Percentiles rank a stretch among this genome's conserved stretches.
Conservation (phyloP, 345 rosid genomes). For the Brassica carinata region DNA sequence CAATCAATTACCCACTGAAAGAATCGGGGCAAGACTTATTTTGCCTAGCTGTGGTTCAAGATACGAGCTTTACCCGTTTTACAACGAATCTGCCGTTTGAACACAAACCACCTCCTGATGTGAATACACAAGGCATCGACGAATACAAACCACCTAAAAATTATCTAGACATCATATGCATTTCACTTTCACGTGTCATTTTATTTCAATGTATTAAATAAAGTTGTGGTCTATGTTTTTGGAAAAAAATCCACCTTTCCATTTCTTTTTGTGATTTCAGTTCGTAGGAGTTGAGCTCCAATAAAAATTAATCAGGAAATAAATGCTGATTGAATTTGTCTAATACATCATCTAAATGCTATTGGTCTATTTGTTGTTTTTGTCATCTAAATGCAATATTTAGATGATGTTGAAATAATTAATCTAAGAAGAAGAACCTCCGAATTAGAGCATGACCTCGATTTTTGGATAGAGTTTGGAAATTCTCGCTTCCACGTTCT, state of each 20-base stretch:
- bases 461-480: too few relatives aligned
- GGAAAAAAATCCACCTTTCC: not conserved
- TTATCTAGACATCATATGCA: not conserved
- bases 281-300: not conserved
- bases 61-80: not conserved
- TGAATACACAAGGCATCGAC: not conserved
- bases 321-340: too few relatives aligned
- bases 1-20: not conserved
- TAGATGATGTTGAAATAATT: too few relatives aligned
- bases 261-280: not conserved
- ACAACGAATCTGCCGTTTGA: not conserved
- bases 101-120: not conserved
- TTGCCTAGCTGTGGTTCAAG: not conserved
- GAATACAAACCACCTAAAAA: not conserved
- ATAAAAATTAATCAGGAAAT: not conserved
- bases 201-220: not conserved
- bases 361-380: too few relatives aligned
- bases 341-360: too few relatives aligned
- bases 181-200: not conserved
- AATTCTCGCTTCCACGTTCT: too few relatives aligned
- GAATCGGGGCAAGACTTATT: not conserved
- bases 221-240: not conserved
- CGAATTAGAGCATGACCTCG: too few relatives aligned
- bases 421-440: too few relatives aligned
- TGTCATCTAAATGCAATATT: too few relatives aligned